Conservation (phyloP, 371 early-diverging fungal genomes). For the Mortierella sp. region DNA sequence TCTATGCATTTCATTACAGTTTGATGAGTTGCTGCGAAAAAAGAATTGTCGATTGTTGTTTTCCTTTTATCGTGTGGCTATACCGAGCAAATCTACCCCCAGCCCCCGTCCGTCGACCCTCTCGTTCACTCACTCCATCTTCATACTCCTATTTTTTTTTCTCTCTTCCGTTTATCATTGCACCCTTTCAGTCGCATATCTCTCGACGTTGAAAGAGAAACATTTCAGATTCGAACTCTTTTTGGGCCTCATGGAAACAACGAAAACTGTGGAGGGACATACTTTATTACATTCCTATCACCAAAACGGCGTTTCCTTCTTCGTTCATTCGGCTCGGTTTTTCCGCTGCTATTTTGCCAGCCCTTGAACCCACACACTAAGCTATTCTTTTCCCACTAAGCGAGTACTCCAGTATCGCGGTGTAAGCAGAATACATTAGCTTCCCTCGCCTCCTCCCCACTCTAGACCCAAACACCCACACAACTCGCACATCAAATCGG, state of each 20-base stretch:
- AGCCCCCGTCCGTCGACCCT: background rate
- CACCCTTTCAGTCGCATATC: no score
- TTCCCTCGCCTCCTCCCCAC: background rate
- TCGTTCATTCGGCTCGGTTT: background rate
- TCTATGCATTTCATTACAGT: no score
- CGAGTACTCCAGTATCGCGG: no score
- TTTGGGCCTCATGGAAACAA: background rate
- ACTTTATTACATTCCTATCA: background rate
- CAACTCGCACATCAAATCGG: background rate
- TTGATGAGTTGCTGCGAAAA: background rate
- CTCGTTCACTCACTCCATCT: background rate
- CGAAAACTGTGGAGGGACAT: background rate
- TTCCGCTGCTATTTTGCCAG: background rate
- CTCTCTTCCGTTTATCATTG: background rate
- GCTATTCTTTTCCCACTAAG: background rate
- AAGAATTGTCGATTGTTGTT: background rate
- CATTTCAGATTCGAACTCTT: background rate
- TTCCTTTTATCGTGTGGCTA: background rate
- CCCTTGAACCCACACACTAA: background rate
- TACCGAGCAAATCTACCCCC: background rate
- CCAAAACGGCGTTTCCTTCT: background rate
- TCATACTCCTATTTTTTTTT: background rate
- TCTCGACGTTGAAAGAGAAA: background rate
- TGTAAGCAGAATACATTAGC: no score
- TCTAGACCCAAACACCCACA: background rate